Base-by-base conservation (phyloP, 2,329 filamentous ascomycete genomes). In the Cyanodermella asteris region DNA sequence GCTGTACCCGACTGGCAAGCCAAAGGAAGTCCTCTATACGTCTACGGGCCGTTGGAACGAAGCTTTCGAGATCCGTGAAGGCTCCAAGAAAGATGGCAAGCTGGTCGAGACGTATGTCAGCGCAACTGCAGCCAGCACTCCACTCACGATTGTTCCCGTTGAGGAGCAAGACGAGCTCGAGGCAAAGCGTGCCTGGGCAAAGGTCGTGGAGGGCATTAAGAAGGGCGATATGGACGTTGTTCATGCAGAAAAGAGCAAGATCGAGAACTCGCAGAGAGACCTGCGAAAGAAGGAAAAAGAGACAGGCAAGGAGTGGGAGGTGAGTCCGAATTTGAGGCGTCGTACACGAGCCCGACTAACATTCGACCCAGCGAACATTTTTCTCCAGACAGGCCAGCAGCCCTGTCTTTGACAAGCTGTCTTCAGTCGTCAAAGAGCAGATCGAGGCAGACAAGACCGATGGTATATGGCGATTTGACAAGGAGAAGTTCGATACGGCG, bases 21-120 rank as follows among this genome's bases (percentile, higher is more conserved):
- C 72, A 49, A 57, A 35, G 55, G 72, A 76, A 26, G 61, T 67
- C 31, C 56, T 72, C 24, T 93, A 84, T 57, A 78, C 70, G n/a
- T 61, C 73, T 19, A 71, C 80, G 16, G 87, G 87, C 13, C 78
- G 90, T 45, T 97, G 87, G 87, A 90, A 70, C 29, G 77, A 80
- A 40, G 55, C 57, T 3, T 90, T 91, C 43, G 65, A 65, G 25
- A 72, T 93, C 43, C 59, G 55, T 35, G 51, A 58, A 26, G 53
- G 54, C 24, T 17, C 19, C n/a, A 16, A 28, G 5, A 55, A 51
- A 33, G 45, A 45, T 24, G 49, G 45, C 23, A 50, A 50, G 20
- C 53, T 34, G 17, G 29, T 74, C 24, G 58, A 63, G 11, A 49
- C 50, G 2, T 72, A 71, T 41, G 61, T 69, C 35, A 64, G 72